A percentile compares a stretch with the other conserved stretches of the same genome.
Evolutionary conservation across 2,329 filamentous ascomycete species (phyloP).

Genomic region (Fusarium coffeatum): DNA sequence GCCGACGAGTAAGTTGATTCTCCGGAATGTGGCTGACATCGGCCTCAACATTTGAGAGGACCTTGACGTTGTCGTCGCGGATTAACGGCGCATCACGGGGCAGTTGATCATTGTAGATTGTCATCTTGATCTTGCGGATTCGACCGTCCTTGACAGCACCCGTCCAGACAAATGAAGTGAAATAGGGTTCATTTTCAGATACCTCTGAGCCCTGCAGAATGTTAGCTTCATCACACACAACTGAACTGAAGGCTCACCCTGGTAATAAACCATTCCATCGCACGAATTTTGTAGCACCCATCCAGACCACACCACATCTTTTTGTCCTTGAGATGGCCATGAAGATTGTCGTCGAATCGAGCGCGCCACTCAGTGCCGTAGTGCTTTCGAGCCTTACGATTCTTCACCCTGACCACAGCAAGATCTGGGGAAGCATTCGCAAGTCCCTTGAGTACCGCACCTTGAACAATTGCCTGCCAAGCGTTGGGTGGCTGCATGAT

Average conservation of each 20-base stretch:
- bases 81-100: constrained; percentile 50
- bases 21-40: constrained; percentile 57
- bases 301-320: constrained; percentile 53
- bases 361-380: constrained; percentile 55
- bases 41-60: constrained; percentile 54
- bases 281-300: constrained; percentile 53
- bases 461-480: constrained; percentile 61
- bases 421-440: constrained; percentile 51
- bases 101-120: constrained; percentile 52
- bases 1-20: constrained; percentile 47
- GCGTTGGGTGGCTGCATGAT: constrained; percentile 60
- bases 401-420: constrained; percentile 54
- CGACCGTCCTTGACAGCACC: constrained; percentile 50
- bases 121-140: constrained; percentile 51
- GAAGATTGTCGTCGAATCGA: constrained; percentile 48
- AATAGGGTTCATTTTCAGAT: constrained; percentile 55
- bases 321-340: constrained; percentile 49
- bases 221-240: constrained; percentile 4
- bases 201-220: constrained; percentile 51
- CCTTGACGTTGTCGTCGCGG: constrained; percentile 52
- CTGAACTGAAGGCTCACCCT: constrained; percentile 42
- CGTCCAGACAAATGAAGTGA: constrained; percentile 49
- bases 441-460: constrained; percentile 63
- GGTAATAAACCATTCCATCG: constrained; percentile 60
- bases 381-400: constrained; percentile 57